Evolutionary conservation across 345 rosid genomes (phyloP), one percentile per base, ranked within the genome.

Genomic region (Erodium maritimum): DNA sequence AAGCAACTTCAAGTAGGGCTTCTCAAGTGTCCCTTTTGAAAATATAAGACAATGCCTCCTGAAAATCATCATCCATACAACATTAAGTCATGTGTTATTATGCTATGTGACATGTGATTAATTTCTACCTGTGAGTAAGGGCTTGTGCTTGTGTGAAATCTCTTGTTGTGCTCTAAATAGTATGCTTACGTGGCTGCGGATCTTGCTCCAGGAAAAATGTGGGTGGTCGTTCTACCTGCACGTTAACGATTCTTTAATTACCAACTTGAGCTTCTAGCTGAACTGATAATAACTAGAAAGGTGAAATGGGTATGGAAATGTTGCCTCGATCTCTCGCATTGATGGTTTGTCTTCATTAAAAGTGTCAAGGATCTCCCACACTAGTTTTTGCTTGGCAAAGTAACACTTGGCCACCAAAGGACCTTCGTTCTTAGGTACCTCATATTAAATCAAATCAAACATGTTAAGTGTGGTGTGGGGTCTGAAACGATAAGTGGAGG

Each of bases 351-450:
- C n/a, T n/a, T n/a, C n/a, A n/a, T n/a, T n/a, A n/a, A n/a, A n/a
- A n/a, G n/a, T n/a, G n/a, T 65, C 61, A 42, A 84, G 66, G 34
- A 74, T 22, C 45, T 90, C 88, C 97, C 97, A 87, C 0, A 87
- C 79, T 65, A 87, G 56, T 65, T 65, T 87, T 52, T 37, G 72
- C 56, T 75, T 87, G 0, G 86, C 77, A 66, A 66, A 87, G 57
- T 81, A 81, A 22, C 79, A 70, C 63, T 90, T 90, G 0, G 79
- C 90, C 53, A 74, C 75, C 61, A 87, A 56, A 22, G 80, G 83
- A 12, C 71, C 70, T 62, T 79, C 79, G 48, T 75, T 19, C 9
- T 0, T 54, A 0, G 80, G 21, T 2, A 37, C 64, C 53, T n/a
- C n/a, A n/a, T n/a, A n/a, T n/a, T n/a, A n/a, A n/a, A n/a, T n/a